These are phyloP conservation scores for Talaromyces verruculosus DNA, from an alignment of 2,329 filamentous ascomycete species.

Conservation along the genomic window DNA sequence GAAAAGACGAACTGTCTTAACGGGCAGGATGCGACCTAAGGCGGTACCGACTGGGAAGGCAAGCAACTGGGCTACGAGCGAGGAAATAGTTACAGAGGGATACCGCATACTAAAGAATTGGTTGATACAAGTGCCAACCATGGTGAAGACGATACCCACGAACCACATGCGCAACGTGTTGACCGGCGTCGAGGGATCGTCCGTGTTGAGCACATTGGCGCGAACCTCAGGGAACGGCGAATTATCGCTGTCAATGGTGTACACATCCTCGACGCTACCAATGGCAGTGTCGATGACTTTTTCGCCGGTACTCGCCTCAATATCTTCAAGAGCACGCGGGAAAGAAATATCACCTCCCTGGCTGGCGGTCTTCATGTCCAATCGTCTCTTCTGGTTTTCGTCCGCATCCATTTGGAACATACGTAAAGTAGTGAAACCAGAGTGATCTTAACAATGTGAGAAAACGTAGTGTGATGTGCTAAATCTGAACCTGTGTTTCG, in stretches of 20 bases:
- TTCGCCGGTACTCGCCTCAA: conserved; percentile 21
- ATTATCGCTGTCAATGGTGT: conserved; percentile 23
- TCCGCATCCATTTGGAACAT: not conserved
- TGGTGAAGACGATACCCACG: conserved; percentile 42
- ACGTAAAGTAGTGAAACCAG: too few species aligned
- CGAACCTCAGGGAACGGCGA: conserved; percentile 24
- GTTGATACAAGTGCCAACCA: conserved; percentile 48
- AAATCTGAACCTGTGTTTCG: not conserved
- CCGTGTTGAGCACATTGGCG: conserved; percentile 31
- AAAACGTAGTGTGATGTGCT: not conserved
- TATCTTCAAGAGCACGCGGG: conserved; percentile 6
- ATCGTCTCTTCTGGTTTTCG: not conserved
- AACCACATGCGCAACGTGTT: conserved; percentile 44
- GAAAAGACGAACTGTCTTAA: conserved; percentile 30
- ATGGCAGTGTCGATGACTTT: conserved; percentile 27
- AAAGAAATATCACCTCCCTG: not conserved
- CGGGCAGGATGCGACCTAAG: conserved; percentile 42
- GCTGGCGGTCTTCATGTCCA: not conserved
- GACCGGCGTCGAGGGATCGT: conserved; percentile 31
- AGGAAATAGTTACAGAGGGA: conserved; percentile 48
- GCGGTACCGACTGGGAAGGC: conserved; percentile 46
- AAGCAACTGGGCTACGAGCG: conserved; percentile 48
- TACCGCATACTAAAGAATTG: conserved; percentile 52
- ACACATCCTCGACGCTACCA: conserved; percentile 25
- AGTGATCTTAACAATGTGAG: not conserved